Evolutionary conservation across 495 filamentous ascomycete genomes (phyloP).

Genomic region (Rhypophila decipiens): DNA sequence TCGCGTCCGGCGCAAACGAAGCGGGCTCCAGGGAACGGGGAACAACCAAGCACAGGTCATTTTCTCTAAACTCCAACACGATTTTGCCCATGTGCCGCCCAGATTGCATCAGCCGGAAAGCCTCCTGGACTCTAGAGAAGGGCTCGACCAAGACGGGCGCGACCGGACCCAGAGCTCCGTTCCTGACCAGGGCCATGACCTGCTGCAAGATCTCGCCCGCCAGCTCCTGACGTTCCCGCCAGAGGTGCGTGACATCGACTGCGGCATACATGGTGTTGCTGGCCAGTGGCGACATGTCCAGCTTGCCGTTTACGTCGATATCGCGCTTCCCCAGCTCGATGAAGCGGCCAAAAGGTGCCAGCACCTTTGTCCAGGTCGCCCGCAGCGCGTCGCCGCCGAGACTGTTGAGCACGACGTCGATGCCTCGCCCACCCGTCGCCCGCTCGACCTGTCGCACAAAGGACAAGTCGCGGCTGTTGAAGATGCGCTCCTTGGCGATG

Average conservation of each 20-base stretch:
- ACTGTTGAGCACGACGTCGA: constrained; percentile 50
- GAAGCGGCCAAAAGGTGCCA: constrained; percentile 41
- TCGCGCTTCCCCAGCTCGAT: constrained; percentile 45
- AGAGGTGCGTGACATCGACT: constrained; percentile 16
- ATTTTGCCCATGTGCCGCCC: constrained; percentile 12
- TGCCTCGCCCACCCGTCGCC: constrained; percentile 38
- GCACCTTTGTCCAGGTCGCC: constrained; percentile 39
- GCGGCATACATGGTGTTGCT: constrained; percentile 20
- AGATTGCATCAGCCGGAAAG: constrained; percentile 11
- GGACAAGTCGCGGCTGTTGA: constrained; percentile 28
- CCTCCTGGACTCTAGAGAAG: constrained; percentile 6
- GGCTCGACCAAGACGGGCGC: constrained; percentile 8
- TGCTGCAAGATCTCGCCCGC: background rate
- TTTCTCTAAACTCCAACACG: too few relatives aligned
- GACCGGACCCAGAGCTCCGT: background rate
- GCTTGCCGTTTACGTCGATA: constrained; percentile 16
- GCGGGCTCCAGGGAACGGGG: constrained; percentile 2
- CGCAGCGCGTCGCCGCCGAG: constrained; percentile 45
- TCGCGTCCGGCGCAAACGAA: constrained; percentile 14
- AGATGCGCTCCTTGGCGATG: constrained; percentile 42
- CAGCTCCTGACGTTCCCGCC: background rate
- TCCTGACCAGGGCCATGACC: background rate
- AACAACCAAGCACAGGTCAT: too few relatives aligned
- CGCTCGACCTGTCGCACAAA: constrained; percentile 35
- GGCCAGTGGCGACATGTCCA: constrained; percentile 28